Base-by-base conservation (phyloP, 148 eudicot genomes). In the Amaranthus palmeri region DNA sequence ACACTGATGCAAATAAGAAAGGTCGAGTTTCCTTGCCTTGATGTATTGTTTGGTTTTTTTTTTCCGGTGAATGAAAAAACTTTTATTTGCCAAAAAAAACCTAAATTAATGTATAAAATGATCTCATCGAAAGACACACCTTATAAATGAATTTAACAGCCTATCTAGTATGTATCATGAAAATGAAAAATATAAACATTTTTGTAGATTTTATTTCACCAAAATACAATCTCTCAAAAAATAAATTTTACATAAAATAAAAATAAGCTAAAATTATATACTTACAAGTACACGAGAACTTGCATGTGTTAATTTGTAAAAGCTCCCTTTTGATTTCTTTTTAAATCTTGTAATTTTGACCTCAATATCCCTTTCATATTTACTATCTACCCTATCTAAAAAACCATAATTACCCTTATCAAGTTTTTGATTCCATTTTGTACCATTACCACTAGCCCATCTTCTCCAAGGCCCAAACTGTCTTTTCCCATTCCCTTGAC, bases 231-330 rank as follows among this genome's bases (percentile, higher is more conserved):
- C 36, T 25, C 36, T 25, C 7, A 45, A 5, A 12, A 7, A 69
- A 4, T 17, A 70, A 44, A 70, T 10, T 3, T 0, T 0, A n/a
- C n/a, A n/a, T n/a, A n/a, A n/a, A n/a, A n/a, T 1, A 9, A n/a
- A 8, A 3, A 17, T 8, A 42, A 46, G 49, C 17, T 8, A 11
- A 64, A 64, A 18, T 8, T 7, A 18, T 40, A 2, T 4, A 74
- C 90, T 76, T 78, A 88, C 92, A 78, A 87, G 65, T 15, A 84
- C 52, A 58, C 78, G 84, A 71, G 85, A 83, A 40, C 81, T 73
- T 41, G 79, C 45, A 54, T 60, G 46, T 6, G 84, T 73, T 36
- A 79, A 67, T 18, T 74, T 61, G 40, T 71, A 47, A 12, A 85
- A 61, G 43, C 92, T 83, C 43, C 81, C 69, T 68, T 70, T 84